phyloP scores from a whole-genome alignment of 2,329 filamentous ascomycete species.

The Aureobasidium vineae region DNA sequence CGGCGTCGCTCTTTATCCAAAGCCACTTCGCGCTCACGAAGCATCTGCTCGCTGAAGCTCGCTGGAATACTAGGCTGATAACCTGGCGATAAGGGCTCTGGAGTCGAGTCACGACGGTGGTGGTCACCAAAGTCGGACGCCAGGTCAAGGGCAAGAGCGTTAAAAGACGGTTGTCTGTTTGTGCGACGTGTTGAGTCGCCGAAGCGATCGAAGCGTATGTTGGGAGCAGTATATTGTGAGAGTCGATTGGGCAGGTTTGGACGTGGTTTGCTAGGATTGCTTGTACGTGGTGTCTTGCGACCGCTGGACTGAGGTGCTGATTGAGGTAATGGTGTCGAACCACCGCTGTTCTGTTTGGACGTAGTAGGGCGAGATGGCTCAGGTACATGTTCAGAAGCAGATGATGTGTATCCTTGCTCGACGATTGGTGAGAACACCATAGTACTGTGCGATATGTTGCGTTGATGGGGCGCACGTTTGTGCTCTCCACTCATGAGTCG shows the following conservation, averaged over 20 bases:
- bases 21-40: slow-evolving; percentile 53
- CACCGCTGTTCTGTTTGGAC: slow-evolving; percentile 34
- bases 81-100: slow-evolving; percentile 48
- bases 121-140: slow-evolving; percentile 68
- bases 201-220: slow-evolving; percentile 48
- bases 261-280: slow-evolving; percentile 48
- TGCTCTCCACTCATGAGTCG: slow-evolving; percentile 29
- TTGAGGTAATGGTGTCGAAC: slow-evolving; percentile 43
- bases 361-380: slow-evolving; percentile 30
- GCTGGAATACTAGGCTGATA: slow-evolving; percentile 39
- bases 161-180: slow-evolving; percentile 60
- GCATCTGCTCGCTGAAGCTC: slow-evolving; percentile 51
- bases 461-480: slow-evolving; percentile 53
- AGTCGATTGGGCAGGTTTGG: slow-evolving; percentile 56
- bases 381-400: slow-evolving; percentile 14
- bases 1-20: slow-evolving; percentile 35
- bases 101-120: slow-evolving; percentile 46
- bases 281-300: slow-evolving; percentile 16
- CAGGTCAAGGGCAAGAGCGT: slow-evolving; percentile 61
- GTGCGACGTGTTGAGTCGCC: slow-evolving; percentile 24
- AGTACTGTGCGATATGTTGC: slow-evolving; percentile 77
- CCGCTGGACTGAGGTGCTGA: slow-evolving; percentile 11
- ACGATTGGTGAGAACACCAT: slow-evolving; percentile 75
- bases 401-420: slow-evolving; percentile 34
- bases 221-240: slow-evolving; percentile 57